Evolutionary conservation across 2,329 filamentous ascomycete species (phyloP).

Genomic region (Botryosphaeria dothidea): DNA sequence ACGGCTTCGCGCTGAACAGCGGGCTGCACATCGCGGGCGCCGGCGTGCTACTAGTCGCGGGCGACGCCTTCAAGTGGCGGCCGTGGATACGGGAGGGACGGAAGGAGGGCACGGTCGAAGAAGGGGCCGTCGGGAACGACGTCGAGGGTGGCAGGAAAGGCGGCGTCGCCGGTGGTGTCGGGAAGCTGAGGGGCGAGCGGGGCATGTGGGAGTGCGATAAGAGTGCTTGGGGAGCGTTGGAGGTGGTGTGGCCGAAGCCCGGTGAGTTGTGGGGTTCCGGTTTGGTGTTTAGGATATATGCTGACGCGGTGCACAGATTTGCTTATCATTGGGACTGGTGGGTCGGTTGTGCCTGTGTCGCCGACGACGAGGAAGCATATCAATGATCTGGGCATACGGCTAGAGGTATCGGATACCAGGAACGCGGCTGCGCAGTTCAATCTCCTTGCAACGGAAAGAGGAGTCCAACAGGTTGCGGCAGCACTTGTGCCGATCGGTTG

Average conservation of each 20-base stretch:
- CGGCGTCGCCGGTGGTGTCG: not conserved
- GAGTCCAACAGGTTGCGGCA: slow-evolving; percentile 80
- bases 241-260: slow-evolving; percentile 82
- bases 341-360: slow-evolving; percentile 72
- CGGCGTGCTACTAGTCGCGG: slow-evolving; percentile 77
- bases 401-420: slow-evolving; percentile 88
- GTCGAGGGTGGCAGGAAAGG: slow-evolving; percentile 31
- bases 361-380: slow-evolving; percentile 72
- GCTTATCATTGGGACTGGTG: slow-evolving; percentile 84
- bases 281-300: not conserved
- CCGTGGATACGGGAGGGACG: slow-evolving; percentile 65
- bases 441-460: slow-evolving; percentile 88
- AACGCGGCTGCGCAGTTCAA: slow-evolving; percentile 97
- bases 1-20: slow-evolving; percentile 86
- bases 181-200: slow-evolving; percentile 66
- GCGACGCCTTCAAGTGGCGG: slow-evolving; percentile 85
- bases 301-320: slow-evolving; percentile 60
- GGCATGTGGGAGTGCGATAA: slow-evolving; percentile 78
- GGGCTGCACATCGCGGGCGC: slow-evolving; percentile 69
- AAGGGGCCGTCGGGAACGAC: slow-evolving; percentile 39
- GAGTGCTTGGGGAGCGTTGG: slow-evolving; percentile 73
- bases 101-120: slow-evolving; percentile 37
- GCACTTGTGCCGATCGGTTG: slow-evolving; percentile 86
- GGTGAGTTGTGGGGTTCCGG: slow-evolving; percentile 55
- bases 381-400: slow-evolving; percentile 74